Conservation (phyloP, 192 early-diverging fungal species). For the Coemansia sp. region DNA sequence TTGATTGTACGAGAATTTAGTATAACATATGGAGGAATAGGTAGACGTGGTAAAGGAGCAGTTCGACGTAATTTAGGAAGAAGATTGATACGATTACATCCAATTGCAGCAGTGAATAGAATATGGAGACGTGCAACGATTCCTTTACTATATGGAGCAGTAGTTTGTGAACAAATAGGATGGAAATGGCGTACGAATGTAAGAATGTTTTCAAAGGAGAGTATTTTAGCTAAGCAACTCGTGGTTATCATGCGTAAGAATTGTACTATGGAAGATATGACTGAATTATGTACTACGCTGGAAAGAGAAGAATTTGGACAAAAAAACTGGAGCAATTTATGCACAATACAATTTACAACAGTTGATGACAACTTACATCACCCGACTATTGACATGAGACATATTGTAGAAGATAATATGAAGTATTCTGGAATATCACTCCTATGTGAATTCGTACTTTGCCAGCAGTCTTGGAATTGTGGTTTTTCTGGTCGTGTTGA, state of each 20-base stretch:
- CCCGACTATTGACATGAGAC: too few relatives aligned
- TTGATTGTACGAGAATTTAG: constrained; percentile 14
- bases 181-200: constrained; percentile 18
- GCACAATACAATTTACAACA: too few relatives aligned
- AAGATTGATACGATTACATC: neutral
- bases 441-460: too few relatives aligned
- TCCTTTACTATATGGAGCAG: constrained; percentile 14
- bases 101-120: constrained; percentile 5
- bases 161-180: constrained; percentile 16
- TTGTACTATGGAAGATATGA: neutral
- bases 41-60: neutral
- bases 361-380: too few relatives aligned
- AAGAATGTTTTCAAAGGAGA: neutral
- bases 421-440: too few relatives aligned
- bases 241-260: neutral
- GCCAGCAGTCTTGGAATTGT: too few relatives aligned
- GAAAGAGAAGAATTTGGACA: neutral
- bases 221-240: constrained; percentile 7
- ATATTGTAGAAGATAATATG: too few relatives aligned
- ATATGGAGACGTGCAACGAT: constrained; percentile 18
- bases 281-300: neutral
- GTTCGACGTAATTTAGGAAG: neutral
- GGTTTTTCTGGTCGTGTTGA: neutral
- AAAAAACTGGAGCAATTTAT: neutral
- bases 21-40: neutral